Conservation (phyloP, 257 asterid species). For the Lantana camara region DNA sequence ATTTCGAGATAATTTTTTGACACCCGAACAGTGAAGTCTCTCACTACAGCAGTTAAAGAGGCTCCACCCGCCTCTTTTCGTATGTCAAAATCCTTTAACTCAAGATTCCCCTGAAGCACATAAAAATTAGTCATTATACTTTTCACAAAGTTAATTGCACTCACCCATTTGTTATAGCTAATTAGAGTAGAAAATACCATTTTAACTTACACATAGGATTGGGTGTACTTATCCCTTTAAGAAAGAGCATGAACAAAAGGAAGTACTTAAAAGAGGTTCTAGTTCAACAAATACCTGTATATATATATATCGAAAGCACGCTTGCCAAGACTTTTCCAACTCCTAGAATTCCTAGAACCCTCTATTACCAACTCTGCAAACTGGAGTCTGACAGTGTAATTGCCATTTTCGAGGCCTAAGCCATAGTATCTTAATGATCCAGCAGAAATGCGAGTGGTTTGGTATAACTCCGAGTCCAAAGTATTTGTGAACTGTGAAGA, state of each 20-base stretch:
- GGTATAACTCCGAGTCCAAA: slow-evolving; percentile 63
- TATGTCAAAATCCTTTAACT: slow-evolving; percentile 56
- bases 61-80: slow-evolving; percentile 46
- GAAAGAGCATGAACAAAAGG: too few species aligned
- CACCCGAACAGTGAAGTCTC: slow-evolving; percentile 46
- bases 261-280: neutral
- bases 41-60: slow-evolving; percentile 44
- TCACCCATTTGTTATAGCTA: too few species aligned
- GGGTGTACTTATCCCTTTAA: too few species aligned
- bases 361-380: slow-evolving; percentile 60
- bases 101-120: slow-evolving; percentile 50
- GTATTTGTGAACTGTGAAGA: slow-evolving; percentile 55
- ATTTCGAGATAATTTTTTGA: slow-evolving; percentile 65
- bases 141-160: too few species aligned
- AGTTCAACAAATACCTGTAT: slow-evolving; percentile 60
- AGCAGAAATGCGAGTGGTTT: slow-evolving; percentile 63
- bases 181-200: too few species aligned
- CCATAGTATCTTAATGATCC: slow-evolving; percentile 89
- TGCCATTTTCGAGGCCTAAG: slow-evolving; percentile 76
- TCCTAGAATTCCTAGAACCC: slow-evolving; percentile 37
- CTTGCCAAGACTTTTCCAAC: slow-evolving; percentile 69
- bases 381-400: slow-evolving; percentile 66
- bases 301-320: slow-evolving; percentile 78
- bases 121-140: slow-evolving; percentile 4
- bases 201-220: too few species aligned